Evolutionary conservation across 495 filamentous ascomycete species (phyloP).

Genomic region (Neurospora tetraspora): DNA sequence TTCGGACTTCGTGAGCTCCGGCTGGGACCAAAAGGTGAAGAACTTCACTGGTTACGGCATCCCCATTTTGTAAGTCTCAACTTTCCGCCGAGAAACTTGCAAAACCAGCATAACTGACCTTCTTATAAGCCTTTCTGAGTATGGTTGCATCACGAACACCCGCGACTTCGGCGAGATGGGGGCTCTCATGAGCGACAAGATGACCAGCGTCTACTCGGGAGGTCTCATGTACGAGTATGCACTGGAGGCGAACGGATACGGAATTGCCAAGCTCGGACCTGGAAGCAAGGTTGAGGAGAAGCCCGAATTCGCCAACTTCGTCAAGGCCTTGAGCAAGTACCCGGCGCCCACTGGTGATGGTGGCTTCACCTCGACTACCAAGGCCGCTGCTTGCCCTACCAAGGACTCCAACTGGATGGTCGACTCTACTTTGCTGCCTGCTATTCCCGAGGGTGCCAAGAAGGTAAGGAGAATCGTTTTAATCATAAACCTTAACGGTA

Average conservation of each 20-base stretch:
- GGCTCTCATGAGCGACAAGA: conserved; percentile 70
- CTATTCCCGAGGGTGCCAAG: conserved; percentile 56
- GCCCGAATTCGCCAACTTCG: conserved; percentile 52
- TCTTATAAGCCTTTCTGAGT: conserved; percentile 62
- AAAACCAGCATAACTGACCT: conserved; percentile 3
- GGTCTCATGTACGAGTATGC: conserved; percentile 95
- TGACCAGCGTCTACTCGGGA: conserved; percentile 90
- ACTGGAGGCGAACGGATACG: conserved; percentile 65
- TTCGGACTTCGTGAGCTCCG: conserved; percentile 64
- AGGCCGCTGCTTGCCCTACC: conserved; percentile 57
- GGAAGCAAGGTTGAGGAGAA: conserved; percentile 35
- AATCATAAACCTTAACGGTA: no score
- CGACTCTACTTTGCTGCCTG: conserved; percentile 51
- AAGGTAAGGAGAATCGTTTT: conserved; percentile 11
- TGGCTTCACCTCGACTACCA: conserved; percentile 60
- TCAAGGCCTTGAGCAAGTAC: conserved; percentile 52
- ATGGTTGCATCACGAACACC: conserved; percentile 71
- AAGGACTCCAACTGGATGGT: conserved; percentile 68
- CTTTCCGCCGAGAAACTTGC: not conserved
- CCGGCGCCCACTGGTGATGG: conserved; percentile 62
- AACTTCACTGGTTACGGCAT: conserved; percentile 84
- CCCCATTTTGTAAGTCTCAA: conserved; percentile 56
- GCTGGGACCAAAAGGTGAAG: conserved; percentile 87
- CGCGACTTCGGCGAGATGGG: conserved; percentile 75
- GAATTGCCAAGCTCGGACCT: conserved; percentile 63